Evolutionary conservation across 257 asterid genomes (phyloP).

Genomic region (Paulownia fortunei): DNA sequence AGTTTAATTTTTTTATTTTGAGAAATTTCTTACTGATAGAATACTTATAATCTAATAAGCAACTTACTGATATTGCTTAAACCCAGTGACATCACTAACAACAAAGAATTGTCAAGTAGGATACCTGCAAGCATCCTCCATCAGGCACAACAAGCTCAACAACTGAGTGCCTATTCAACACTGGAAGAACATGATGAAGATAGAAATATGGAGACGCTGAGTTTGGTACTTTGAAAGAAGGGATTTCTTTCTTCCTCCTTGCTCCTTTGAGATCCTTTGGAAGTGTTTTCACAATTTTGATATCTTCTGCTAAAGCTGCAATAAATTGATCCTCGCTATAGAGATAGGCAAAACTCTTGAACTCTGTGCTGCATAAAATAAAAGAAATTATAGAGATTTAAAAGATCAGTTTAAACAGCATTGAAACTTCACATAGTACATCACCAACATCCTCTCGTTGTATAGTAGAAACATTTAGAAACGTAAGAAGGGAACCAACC

Average conservation of each 20-base stretch:
- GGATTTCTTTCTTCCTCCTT: constrained; percentile 91
- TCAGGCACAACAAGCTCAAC: constrained; percentile 92
- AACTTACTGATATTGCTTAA: background rate
- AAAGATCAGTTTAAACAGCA: constrained; percentile 21
- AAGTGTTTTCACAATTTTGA: constrained; percentile 83
- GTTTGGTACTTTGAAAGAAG: constrained; percentile 81
- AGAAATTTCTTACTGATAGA: background rate
- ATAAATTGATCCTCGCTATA: constrained; percentile 90
- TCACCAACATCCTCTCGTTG: background rate
- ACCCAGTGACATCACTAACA: background rate
- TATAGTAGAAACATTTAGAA: background rate
- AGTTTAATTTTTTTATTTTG: background rate
- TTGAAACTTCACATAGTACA: background rate
- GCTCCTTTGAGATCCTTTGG: constrained; percentile 94
- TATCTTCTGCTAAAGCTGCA: constrained; percentile 75
- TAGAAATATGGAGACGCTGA: constrained; percentile 82
- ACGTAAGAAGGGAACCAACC: constrained; percentile 46
- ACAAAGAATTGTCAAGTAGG: background rate
- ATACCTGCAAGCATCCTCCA: constrained; percentile 98
- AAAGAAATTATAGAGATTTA: constrained; percentile 27
- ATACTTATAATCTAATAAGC: background rate
- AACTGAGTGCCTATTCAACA: constrained; percentile 78
- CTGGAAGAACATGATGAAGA: constrained; percentile 88
- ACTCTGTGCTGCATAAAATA: constrained; percentile 75
- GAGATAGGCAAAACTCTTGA: constrained; percentile 97